Conservation (phyloP, 2,329 filamentous ascomycete species). For the Apiospora hydei region DNA sequence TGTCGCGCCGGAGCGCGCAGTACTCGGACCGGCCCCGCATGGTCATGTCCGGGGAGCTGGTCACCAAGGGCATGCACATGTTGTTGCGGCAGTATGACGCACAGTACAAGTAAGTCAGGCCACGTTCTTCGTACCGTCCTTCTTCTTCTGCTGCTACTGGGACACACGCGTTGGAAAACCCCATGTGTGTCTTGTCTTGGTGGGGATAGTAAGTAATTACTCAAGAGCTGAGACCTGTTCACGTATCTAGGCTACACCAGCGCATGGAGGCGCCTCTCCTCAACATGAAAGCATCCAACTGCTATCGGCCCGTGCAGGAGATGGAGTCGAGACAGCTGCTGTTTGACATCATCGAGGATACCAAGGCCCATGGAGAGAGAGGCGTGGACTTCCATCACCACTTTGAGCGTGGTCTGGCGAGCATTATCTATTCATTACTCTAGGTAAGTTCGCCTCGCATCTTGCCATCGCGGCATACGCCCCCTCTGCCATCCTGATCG, state of each 20-base stretch:
- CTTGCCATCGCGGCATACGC: background rate
- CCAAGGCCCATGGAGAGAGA: slow-evolving; percentile 34
- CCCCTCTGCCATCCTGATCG: background rate
- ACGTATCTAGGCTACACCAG: slow-evolving; percentile 42
- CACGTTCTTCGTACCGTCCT: too few species aligned
- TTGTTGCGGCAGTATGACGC: slow-evolving; percentile 51
- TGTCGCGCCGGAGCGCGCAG: slow-evolving; percentile 30
- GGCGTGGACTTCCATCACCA: slow-evolving; percentile 40
- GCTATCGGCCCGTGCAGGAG: slow-evolving; percentile 52
- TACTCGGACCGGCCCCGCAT: slow-evolving; percentile 36
- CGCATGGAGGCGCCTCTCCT: slow-evolving; percentile 47
- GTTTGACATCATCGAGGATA: slow-evolving; percentile 47
- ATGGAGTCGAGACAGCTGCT: slow-evolving; percentile 55
- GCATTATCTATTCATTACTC: slow-evolving; percentile 46
- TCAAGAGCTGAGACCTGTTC: background rate
- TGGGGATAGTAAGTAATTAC: too few species aligned
- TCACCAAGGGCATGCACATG: slow-evolving; percentile 46
- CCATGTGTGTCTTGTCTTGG: too few species aligned
- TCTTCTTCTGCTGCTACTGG: too few species aligned
- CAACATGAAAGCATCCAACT: slow-evolving; percentile 37
- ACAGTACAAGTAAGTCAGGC: slow-evolving; percentile 36
- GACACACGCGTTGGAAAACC: too few species aligned
- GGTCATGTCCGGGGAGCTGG: slow-evolving; percentile 43
- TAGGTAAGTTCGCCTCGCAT: slow-evolving; percentile 33
- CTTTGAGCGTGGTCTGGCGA: slow-evolving; percentile 47